phyloP scores from a whole-genome alignment of 768 basidiomycete species.

The Russula ochroleuca region DNA sequence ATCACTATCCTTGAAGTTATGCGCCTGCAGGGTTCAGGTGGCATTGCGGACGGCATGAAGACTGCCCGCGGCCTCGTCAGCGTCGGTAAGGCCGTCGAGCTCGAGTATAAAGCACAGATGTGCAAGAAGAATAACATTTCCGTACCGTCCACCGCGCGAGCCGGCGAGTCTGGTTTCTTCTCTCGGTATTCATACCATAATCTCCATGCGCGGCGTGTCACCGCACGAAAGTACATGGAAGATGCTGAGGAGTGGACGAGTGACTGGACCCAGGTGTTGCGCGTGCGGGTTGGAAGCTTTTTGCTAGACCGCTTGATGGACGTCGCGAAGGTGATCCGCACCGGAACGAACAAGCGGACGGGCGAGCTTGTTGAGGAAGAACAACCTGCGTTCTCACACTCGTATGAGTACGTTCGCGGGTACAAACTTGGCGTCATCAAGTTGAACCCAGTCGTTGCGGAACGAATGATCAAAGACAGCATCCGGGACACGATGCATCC shows the following conservation, averaged over 20 bases:
- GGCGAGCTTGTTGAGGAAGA: conserved; percentile 64
- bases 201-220: conserved; percentile 59
- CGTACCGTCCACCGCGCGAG: conserved; percentile 30
- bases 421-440: conserved; percentile 90
- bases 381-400: conserved; percentile 88
- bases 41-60: conserved; percentile 84
- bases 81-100: conserved; percentile 82
- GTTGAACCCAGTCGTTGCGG: conserved; percentile 74
- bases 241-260: conserved; percentile 72
- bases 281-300: conserved; percentile 76
- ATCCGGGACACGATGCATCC: conserved; percentile 76
- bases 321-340: conserved; percentile 68
- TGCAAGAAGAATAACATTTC: conserved; percentile 59
- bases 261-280: conserved; percentile 74
- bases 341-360: conserved; percentile 52
- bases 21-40: conserved; percentile 71
- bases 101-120: conserved; percentile 84
- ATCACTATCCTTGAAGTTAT: conserved; percentile 88
- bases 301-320: conserved; percentile 83
- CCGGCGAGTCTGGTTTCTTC: conserved; percentile 46
- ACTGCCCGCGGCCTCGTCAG: conserved; percentile 74
- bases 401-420: conserved; percentile 91
- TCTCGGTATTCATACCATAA: conserved; percentile 55
- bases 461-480: conserved; percentile 71
- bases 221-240: conserved; percentile 58